A percentile compares a stretch with the other conserved stretches of the same genome.
phyloP scores from a whole-genome alignment of 768 basidiomycete species.

The Lactarius sanguifluus region DNA sequence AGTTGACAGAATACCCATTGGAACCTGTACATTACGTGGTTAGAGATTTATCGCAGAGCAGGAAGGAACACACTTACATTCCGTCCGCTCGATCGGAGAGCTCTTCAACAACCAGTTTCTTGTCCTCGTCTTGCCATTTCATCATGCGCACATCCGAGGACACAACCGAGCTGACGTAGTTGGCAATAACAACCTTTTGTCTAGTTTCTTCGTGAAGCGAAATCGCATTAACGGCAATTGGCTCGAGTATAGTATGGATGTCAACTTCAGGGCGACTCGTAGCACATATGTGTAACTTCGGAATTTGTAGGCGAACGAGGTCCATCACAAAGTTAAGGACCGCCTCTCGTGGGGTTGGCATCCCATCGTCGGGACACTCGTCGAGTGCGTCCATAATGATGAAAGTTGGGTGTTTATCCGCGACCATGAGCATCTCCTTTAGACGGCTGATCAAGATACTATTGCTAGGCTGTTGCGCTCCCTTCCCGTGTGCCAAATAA shows the following conservation, averaged over 20 bases:
- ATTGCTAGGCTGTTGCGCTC: not conserved
- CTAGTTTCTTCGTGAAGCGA: conserved; percentile 13
- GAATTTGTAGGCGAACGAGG: not conserved
- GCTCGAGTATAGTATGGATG: not conserved
- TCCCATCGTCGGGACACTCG: not conserved
- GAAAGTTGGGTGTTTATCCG: not conserved
- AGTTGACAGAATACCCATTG: conserved; percentile 3
- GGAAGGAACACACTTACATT: not conserved
- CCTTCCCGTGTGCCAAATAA: not conserved
- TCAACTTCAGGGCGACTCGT: conserved; percentile 8
- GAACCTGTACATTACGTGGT: not conserved
- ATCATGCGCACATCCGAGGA: conserved; percentile 8
- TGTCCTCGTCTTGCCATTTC: conserved; percentile 22
- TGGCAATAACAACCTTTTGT: conserved; percentile 11
- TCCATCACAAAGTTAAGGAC: not conserved
- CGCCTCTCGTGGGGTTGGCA: not conserved
- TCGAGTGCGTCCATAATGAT: not conserved
- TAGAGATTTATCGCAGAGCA: not conserved
- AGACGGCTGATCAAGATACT: not conserved
- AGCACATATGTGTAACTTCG: conserved; percentile 2
- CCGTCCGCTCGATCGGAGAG: conserved; percentile 10
- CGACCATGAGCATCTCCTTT: not conserved
- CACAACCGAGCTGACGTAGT: conserved; percentile 6
- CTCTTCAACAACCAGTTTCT: not conserved
- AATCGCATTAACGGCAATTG: not conserved